These are phyloP conservation scores for Gossypium davidsonii DNA, from an alignment of 441 rosid species.

Conservation along the genomic window DNA sequence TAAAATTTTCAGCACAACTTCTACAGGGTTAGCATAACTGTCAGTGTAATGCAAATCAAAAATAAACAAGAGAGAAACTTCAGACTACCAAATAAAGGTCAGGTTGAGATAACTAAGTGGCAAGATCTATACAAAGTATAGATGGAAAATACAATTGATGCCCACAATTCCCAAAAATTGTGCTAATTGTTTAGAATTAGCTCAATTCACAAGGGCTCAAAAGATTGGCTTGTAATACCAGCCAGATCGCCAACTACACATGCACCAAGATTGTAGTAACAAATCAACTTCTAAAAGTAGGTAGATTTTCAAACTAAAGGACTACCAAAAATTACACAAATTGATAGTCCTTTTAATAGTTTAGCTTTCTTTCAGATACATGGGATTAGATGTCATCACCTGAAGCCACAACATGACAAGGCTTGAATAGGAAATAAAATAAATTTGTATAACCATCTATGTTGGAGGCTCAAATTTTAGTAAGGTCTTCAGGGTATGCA, in stretches of 20 bases:
- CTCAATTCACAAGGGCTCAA: neutral
- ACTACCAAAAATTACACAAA: neutral
- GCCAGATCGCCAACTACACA: neutral
- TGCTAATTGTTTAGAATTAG: neutral
- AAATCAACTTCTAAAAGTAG: neutral
- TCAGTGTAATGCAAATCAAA: neutral
- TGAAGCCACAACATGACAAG: neutral
- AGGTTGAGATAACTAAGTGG: neutral
- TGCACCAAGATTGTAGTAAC: neutral
- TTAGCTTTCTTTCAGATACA: neutral
- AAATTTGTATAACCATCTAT: neutral
- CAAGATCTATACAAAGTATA: constrained; percentile 3
- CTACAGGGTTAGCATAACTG: neutral
- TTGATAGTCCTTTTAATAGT: neutral
- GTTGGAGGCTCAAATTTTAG: neutral
- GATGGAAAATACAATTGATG: neutral
- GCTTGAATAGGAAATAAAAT: neutral
- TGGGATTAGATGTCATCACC: neutral
- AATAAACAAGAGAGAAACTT: too few species aligned
- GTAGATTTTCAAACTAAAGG: neutral
- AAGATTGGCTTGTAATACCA: neutral
- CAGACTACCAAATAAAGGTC: neutral
- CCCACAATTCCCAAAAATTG: neutral
- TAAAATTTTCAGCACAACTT: neutral
- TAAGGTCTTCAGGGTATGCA: neutral